Base-by-base conservation (phyloP, 2,329 filamentous ascomycete genomes). In the Fusarium incarnatum region DNA sequence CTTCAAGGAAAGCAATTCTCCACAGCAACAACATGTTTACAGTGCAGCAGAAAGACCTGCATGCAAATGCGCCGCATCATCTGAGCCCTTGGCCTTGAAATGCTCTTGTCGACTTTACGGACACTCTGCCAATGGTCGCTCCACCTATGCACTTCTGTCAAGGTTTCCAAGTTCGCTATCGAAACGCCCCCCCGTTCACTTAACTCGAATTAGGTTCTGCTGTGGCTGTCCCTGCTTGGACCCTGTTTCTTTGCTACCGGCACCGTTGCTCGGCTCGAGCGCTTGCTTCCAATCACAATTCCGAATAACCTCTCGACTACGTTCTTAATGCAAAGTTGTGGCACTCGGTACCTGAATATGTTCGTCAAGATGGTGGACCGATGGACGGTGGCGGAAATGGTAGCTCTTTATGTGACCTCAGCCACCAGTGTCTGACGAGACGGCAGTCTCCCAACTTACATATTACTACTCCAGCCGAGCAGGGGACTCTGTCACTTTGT, bases 331-430 rank as follows among this genome's bases (percentile, higher is more conserved):
- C 44, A 60, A 65, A 65, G 55, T 45, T 65, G 68, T 71, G 60
- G 64, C 68, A 68, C 64, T 50, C 53, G 68, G 68, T 71, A 71
- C 68, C 68, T 71, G 68, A 71, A 69, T 42, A 42, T 66, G 52
- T 60, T 40, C 56, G 58, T 49, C 42, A 48, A 69, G 34, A 56
- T 64, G 63, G 68, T 70, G 53, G 64, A 56, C 30, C 40, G 64
- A 62, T 58, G 53, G 47, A 57, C 40, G 49, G 68, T 71, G 68
- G 68, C 68, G 68, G 60, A 47, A 54, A 49, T 66, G 44, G 34
- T 48, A 59, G 53, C 50, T 68, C 22, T 57, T 30, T 60, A 40
- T 27, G 56, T 56, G 45, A 55, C 56, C 60, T 72, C 50, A 67
- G 68, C 68, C 68, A 71, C 68, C 56, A 30, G 63, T 53, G 47